Base-by-base conservation (phyloP, 164 flowering plant species). In the Macadamia tetraphylla region DNA sequence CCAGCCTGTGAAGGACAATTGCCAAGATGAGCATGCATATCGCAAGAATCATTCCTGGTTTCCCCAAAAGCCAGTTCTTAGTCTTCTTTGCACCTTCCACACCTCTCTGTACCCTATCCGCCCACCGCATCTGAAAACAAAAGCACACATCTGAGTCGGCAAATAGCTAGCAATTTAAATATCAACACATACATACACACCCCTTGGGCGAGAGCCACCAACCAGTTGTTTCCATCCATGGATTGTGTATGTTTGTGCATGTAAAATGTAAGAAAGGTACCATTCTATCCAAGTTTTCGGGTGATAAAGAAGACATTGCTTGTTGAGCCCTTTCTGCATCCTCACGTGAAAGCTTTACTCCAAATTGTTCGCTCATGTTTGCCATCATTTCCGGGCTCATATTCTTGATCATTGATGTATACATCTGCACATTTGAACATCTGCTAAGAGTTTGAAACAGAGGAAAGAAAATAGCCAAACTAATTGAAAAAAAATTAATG, bases 341-440 rank as follows among this genome's bases (percentile, higher is more conserved):
- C 71, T 91, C 98, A 30, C 68, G 79, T 14, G 99, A 88, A 73
- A 95, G 87, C 71, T 95, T 92, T 18, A 89, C 29, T 29, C 97
- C 99, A 78, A 92, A 91, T 71, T 88, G 96, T 75, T 92, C 91
- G 46, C 98, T 73, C 99, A 95, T 91, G 84, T 73, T 89, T 66
- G 98, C 85, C 96, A 95, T 89, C 96, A 86, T 87, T 2, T 95
- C 98, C 43, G 98, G 99, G 79, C 77, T 92, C 89, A 94, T 89
- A 70, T 87, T 94, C 75, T 89, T 86, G 13, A 95, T 77, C 98
- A 95, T 88, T 66, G 94, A 86, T 42, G 91, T 64, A 66, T 88
- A 81, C 98, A 95, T 89, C 99, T 94, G 85, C 73, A 67, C 71
- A 73, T 59, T 55, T 46, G 66, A 44, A 67, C 23, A 18, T 11